Base-by-base conservation (phyloP, 1,284 basidiomycete genomes). In the Apiotrichum veenhuisii region DNA sequence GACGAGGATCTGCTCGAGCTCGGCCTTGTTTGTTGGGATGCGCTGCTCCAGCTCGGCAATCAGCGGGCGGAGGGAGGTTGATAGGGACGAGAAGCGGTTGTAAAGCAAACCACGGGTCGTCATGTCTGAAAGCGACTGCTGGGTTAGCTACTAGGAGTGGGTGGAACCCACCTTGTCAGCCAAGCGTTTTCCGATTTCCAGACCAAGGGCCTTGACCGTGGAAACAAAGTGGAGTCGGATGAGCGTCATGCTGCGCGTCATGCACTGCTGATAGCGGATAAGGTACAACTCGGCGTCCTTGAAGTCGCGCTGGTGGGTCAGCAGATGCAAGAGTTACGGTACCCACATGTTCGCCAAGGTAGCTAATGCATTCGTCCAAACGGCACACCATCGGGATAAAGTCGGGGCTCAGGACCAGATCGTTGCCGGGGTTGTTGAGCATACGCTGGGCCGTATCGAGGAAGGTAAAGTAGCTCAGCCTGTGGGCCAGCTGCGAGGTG, bases 171-270 rank as follows among this genome's bases (percentile, higher is more conserved):
- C 88, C 79, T 86, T 88, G 64, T 91, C 89, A 0, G 82, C 80
- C 47, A 92, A 72, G 11, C 88, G 83, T 64, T 82, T 86, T 2
- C 82, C 82, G 15, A 93, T 82, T 64, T 95, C 89, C 23, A 83
- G 77, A 1, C 86, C 84, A 14, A 93, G 80, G 1, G 86, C 84
- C 54, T 86, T 82, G 14, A 96, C 79, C 2, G 88, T 86, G 5
- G 87, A 87, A 23, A 93, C 85, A 67, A 95, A 94, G 76, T 88
- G 91, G 84, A 96, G 91, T 72, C 89, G 93, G 78, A 96, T 91
- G 50, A 97, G 81, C 0, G 91, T 95, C 92, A 96, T 95, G 23
- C 91, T 89, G 36, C 93, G 85, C 0, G 90, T 94, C 83, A 96
- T 86, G 74, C 93, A 96, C 77, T 96, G 93, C 68, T 94, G 91